A percentile compares a stretch with the other conserved stretches of the same genome.
phyloP scores from a whole-genome alignment of 768 basidiomycete species.

The Serendipita indica region DNA sequence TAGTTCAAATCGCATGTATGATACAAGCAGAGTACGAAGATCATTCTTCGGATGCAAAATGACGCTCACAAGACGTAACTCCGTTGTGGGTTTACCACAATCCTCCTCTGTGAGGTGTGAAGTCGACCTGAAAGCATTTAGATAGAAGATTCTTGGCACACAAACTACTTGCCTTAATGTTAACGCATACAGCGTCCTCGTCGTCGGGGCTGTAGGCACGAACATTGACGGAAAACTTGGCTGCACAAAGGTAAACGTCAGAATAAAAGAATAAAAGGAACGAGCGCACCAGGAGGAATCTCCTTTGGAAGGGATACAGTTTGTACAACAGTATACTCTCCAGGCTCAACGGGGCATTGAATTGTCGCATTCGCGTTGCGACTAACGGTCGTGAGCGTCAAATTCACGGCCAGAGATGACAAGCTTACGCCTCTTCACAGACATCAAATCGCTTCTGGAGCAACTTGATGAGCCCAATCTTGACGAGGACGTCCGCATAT shows the following conservation, averaged over 20 bases:
- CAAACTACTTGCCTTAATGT: too few species aligned
- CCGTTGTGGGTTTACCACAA: not conserved
- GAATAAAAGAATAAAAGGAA: slow-evolving; percentile 22
- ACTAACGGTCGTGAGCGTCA: slow-evolving; percentile 26
- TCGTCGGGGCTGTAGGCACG: slow-evolving; percentile 57
- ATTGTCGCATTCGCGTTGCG: slow-evolving; percentile 57
- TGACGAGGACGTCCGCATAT: slow-evolving; percentile 77
- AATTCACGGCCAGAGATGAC: slow-evolving; percentile 9
- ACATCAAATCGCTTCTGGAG: slow-evolving; percentile 71
- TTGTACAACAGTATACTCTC: slow-evolving; percentile 58
- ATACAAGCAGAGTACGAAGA: too few species aligned
- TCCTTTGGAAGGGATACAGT: slow-evolving; percentile 80
- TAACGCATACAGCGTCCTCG: slow-evolving; percentile 62
- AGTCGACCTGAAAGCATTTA: too few species aligned
- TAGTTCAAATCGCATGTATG: too few species aligned
- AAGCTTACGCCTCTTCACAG: slow-evolving; percentile 83
- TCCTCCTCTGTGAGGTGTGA: slow-evolving; percentile 22
- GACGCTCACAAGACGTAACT: too few species aligned
- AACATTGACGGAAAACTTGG: slow-evolving; percentile 67
- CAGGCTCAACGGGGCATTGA: slow-evolving; percentile 70
- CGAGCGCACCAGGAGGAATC: slow-evolving; percentile 60
- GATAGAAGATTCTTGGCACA: too few species aligned
- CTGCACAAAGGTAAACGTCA: slow-evolving; percentile 28
- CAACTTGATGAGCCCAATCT: slow-evolving; percentile 88
- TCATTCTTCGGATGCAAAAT: too few species aligned